A percentile compares a stretch with the other conserved stretches of the same genome.
Conservation (phyloP, 2,329 filamentous ascomycete species). For the Trichophyton rubrum region DNA sequence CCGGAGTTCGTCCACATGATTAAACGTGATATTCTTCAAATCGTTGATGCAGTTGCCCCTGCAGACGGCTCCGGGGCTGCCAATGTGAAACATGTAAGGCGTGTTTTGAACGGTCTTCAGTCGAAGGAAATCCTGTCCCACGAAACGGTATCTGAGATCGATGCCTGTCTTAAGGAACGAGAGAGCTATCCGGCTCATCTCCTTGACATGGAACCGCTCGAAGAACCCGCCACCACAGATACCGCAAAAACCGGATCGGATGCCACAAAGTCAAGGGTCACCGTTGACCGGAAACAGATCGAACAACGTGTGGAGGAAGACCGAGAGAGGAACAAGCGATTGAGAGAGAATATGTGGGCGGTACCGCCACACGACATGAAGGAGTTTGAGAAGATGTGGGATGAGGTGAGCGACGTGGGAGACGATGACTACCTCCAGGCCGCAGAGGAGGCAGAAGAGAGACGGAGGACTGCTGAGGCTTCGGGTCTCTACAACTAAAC, state of each 20-base stretch:
- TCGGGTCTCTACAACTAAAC: constrained; percentile 7
- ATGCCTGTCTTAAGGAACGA: constrained; percentile 68
- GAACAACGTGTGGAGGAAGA: constrained; percentile 97
- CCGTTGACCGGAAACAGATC: constrained; percentile 72
- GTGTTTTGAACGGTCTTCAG: constrained; percentile 60
- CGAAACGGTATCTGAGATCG: constrained; percentile 65
- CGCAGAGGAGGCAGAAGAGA: constrained; percentile 57
- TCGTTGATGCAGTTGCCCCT: constrained; percentile 85
- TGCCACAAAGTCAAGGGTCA: constrained; percentile 29
- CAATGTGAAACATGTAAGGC: constrained; percentile 84
- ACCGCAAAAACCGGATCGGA: constrained; percentile 14
- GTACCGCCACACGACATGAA: constrained; percentile 53
- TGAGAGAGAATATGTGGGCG: constrained; percentile 88
- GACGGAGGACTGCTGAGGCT: constrained; percentile 35
- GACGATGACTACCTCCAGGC: constrained; percentile 73
- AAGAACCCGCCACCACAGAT: constrained; percentile 15
- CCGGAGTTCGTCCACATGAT: constrained; percentile 84
- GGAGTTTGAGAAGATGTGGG: constrained; percentile 73
- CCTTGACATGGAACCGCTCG: constrained; percentile 33
- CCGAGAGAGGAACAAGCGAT: constrained; percentile 80
- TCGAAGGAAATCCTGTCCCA: constrained; percentile 59
- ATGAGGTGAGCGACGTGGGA: constrained; percentile 72
- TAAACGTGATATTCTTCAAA: constrained; percentile 77
- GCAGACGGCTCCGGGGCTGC: constrained; percentile 77
- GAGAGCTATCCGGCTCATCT: constrained; percentile 53